Conservation (phyloP, 331 rosid genomes). For the Saraca asoca region DNA sequence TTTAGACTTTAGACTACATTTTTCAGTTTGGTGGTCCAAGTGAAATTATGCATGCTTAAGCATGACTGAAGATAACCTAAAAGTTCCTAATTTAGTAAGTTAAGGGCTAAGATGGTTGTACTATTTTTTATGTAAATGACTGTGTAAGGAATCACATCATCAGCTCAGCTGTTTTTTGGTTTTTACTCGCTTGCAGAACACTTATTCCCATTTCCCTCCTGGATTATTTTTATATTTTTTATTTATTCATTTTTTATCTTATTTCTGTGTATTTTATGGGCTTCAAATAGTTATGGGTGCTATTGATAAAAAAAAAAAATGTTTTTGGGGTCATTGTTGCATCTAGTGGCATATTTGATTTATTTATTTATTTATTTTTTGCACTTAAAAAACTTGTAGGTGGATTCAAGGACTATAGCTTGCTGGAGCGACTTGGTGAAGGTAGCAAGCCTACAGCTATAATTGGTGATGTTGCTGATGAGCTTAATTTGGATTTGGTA, state of each 20-base stretch:
- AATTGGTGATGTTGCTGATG: conserved; percentile 94
- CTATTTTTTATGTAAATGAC: neutral
- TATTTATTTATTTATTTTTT: conserved; percentile 14
- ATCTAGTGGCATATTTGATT: conserved; percentile 2
- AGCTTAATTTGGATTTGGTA: conserved; percentile 82
- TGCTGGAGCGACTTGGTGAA: conserved; percentile 84
- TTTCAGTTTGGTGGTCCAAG: neutral
- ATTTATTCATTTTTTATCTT: no score
- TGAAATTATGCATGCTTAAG: neutral
- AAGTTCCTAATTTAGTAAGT: neutral
- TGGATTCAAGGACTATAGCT: conserved; percentile 71
- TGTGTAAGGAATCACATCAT: conserved; percentile 2
- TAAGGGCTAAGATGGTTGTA: neutral
- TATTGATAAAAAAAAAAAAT: no score
- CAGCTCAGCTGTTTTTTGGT: conserved; percentile 8
- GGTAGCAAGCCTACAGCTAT: conserved; percentile 86
- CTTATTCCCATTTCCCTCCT: neutral
- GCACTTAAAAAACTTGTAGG: conserved; percentile 41
- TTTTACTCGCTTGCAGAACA: neutral
- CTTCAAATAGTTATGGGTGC: no score
- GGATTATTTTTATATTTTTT: neutral
- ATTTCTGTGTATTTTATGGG: no score
- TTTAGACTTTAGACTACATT: conserved; percentile 1
- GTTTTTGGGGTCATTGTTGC: neutral
- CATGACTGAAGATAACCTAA: neutral